Base-by-base conservation (phyloP, 352 stramenopile genomes). In the Peronospora farinosa region DNA sequence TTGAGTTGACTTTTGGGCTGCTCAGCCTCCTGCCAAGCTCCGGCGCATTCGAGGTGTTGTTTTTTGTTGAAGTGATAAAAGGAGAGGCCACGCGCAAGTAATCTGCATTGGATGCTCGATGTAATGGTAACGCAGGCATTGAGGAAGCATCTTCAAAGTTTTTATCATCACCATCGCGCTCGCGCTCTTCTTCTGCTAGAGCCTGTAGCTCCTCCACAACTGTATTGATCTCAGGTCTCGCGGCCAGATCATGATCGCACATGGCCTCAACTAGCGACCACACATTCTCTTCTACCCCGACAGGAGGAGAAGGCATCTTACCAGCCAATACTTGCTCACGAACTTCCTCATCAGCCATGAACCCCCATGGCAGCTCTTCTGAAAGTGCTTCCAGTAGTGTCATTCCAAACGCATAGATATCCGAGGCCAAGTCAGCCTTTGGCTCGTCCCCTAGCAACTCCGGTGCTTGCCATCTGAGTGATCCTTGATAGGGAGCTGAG, bases 321-420 rank as follows among this genome's bases (percentile, higher is more conserved):
- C 75, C 78, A 3, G 35, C 46, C 5, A 69, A 40, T 13, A 89
- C 62, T 19, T 59, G 65, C 13, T 59, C 51, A 8, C 67, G 68
- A 17, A 87, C 60, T 16, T 69, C 47, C 0, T 65, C 43, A 37
- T 89, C 75, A 9, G 63, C 51, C 19, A 77, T 39, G 46, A 78
- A 76, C 0, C 75, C 75, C 69, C 69, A 87, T 1, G 78, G 78
- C n/a, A 86, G 40, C 19, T 86, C 75, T 12, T 74, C 69, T 4
- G 68, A 67, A 7, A 83, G 27, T 0, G 75, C 78, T 49, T 89
- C 78, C 31, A 86, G 16, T 11, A 86, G 45, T 13, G 69, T 83
- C 69, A 89, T 81, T 25, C 71, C 78, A 43, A 89, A 71, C 6
- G 73, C 65, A 47, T 83, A 89, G 17, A 89, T 66, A 38, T 89